Evolutionary conservation across 140 eudicot species (phyloP), one percentile per base, ranked within the genome.

Genomic region (Flaveria floridana): DNA sequence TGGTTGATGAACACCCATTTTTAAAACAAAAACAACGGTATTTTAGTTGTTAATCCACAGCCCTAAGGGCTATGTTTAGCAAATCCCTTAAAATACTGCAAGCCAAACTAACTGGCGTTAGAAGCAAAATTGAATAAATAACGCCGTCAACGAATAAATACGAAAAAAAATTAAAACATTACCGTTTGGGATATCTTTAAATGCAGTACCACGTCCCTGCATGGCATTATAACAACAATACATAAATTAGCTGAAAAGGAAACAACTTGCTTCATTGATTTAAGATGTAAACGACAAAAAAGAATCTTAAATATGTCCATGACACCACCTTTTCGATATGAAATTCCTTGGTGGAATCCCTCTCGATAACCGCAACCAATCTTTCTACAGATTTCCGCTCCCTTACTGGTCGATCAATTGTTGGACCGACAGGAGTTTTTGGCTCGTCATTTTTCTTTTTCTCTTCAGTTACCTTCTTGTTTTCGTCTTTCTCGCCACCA

Each of bases 121-220:
- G 44, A 64, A 62, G 73, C 58, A 78, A 52, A 48, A 55, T 51
- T 20, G 39, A 61, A 72, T 64, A 19, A 48, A 55, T 19, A 65
- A 25, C 25, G 18, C 7, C 14, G 62, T 63, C 37, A 51, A 70
- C 6, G n/a, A 21, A 64, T 12, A 46, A 6, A 41, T 15, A 28
- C 14, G 41, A 19, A 19, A 52, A 44, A 5, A 41, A 9, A 2
- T 26, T 20, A 1, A 47, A 37, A 39, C 6, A 10, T 65, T 91
- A 92, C 97, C 97, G 58, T 87, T 89, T 20, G 98, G 96, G 71
- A 92, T 92, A 68, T 89, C 96, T 86, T 89, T 92, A 75, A 92
- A 86, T 12, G 92, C 88, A 50, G 91, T 92, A 61, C 98, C 98
- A 75, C 84, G 90, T 23, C 98, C 98, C 98, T 92, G 97, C 87